Evolutionary conservation across 2,329 filamentous ascomycete genomes (phyloP).

Genomic region (Hymenoscyphus repandus): DNA sequence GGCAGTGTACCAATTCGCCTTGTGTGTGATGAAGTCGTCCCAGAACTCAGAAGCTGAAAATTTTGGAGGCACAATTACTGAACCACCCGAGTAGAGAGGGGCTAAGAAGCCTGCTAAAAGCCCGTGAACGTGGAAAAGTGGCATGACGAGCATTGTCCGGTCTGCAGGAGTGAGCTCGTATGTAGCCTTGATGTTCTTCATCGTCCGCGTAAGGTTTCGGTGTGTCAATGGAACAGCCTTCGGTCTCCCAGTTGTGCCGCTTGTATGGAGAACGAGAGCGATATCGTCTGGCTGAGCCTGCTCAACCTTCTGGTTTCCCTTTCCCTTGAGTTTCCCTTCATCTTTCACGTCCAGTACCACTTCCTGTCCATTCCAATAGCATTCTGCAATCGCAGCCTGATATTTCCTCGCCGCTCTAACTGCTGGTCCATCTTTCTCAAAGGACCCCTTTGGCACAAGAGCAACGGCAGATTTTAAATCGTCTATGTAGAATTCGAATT

Average conservation of each 20-base stretch:
- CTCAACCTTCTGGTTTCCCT: constrained; percentile 42
- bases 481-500: constrained; percentile 90
- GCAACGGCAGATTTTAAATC: constrained; percentile 76
- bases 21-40: constrained; percentile 66
- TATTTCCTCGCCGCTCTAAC: constrained; percentile 75
- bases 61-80: constrained; percentile 69
- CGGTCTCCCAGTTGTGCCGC: constrained; percentile 77
- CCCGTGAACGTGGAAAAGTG: constrained; percentile 87
- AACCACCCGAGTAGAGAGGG: constrained; percentile 69
- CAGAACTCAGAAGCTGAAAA: constrained; percentile 85
- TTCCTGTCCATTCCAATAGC: constrained; percentile 69
- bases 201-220: constrained; percentile 73
- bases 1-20: constrained; percentile 87
- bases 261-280: constrained; percentile 77
- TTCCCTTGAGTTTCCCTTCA: constrained; percentile 56
- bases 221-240: constrained; percentile 82
- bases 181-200: constrained; percentile 76
- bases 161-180: constrained; percentile 67
- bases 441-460: constrained; percentile 68
- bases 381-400: constrained; percentile 79
- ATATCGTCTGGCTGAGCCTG: constrained; percentile 69
- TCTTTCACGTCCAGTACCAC: constrained; percentile 77
- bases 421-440: constrained; percentile 60
- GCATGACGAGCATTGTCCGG: constrained; percentile 84
- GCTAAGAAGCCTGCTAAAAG: constrained; percentile 77